Percentiles rank a stretch among this genome's conserved stretches.
Evolutionary conservation across 768 basidiomycete species (phyloP).

Genomic region (Lactarius pseudohatsudake): DNA sequence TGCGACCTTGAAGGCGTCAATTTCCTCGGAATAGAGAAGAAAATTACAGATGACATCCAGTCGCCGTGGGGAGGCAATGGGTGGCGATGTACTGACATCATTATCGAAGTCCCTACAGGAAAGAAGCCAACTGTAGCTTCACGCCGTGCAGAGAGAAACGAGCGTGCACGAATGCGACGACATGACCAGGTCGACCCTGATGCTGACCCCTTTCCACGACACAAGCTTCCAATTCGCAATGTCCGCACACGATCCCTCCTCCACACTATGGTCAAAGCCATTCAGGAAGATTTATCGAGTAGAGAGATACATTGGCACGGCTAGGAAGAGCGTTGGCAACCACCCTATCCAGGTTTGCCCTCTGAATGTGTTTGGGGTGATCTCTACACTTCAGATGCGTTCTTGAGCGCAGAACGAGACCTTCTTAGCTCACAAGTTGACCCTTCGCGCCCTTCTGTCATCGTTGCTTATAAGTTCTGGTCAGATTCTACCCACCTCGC

Average conservation of each 20-base stretch:
- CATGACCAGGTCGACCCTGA: background rate
- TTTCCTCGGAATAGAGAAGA: background rate
- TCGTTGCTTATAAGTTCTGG: slow-evolving; percentile 23
- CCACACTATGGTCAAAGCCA: background rate
- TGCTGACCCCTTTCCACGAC: background rate
- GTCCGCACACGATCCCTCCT: background rate
- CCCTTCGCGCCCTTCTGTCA: slow-evolving; percentile 26
- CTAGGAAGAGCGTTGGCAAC: slow-evolving; percentile 30
- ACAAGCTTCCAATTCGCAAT: background rate
- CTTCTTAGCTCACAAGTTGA: slow-evolving; percentile 10
- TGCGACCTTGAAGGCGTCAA: background rate
- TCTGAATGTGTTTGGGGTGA: background rate
- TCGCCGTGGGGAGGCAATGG: background rate
- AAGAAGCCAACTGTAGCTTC: background rate
- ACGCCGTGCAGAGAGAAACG: background rate
- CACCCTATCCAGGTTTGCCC: slow-evolving; percentile 8
- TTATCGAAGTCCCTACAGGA: background rate
- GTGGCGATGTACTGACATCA: background rate
- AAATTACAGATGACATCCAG: background rate
- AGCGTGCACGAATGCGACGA: background rate
- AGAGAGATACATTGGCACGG: too few species aligned
- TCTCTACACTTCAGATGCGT: slow-evolving; percentile 2
- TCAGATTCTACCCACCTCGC: slow-evolving; percentile 33
- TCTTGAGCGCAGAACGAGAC: background rate
- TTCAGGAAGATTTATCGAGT: too few species aligned